Percentiles rank a stretch among this genome's conserved stretches.
Evolutionary conservation across 78 protist species (phyloP).

Genomic region (Anaeramoeba flamelloides): DNA sequence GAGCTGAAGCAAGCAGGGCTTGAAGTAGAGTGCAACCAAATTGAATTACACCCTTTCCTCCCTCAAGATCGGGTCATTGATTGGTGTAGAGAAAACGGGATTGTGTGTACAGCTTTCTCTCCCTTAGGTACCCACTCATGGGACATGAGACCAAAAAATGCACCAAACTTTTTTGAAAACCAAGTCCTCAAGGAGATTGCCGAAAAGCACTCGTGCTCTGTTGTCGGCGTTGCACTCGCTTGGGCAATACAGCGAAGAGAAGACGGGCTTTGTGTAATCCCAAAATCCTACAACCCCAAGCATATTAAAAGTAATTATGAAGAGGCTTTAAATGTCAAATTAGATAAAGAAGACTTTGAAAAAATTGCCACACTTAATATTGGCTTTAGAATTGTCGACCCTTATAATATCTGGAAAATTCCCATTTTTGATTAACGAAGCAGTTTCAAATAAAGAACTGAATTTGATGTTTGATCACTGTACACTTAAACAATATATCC

Average conservation of each 20-base stretch:
- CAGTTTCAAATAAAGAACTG: too few species aligned
- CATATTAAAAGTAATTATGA: not conserved
- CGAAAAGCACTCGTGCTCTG: not conserved
- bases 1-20: not conserved
- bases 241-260: not conserved
- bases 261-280: not conserved
- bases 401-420: not conserved
- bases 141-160: too few species aligned
- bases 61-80: not conserved
- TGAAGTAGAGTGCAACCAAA: not conserved
- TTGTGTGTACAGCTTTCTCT: not conserved
- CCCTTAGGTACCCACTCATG: not conserved
- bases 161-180: not conserved
- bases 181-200: not conserved
- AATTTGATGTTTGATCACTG: too few species aligned
- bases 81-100: not conserved
- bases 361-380: not conserved
- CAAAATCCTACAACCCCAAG: not conserved
- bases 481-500: too few species aligned
- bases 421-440: not conserved
- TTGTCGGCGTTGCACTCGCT: not conserved
- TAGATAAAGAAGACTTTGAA: not conserved
- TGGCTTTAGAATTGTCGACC: not conserved
- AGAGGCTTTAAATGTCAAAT: not conserved
- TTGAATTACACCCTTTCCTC: not conserved